These are phyloP conservation scores for Chlorella sorokiniana DNA, from an alignment of 139 green algal species.

Conservation along the genomic window DNA sequence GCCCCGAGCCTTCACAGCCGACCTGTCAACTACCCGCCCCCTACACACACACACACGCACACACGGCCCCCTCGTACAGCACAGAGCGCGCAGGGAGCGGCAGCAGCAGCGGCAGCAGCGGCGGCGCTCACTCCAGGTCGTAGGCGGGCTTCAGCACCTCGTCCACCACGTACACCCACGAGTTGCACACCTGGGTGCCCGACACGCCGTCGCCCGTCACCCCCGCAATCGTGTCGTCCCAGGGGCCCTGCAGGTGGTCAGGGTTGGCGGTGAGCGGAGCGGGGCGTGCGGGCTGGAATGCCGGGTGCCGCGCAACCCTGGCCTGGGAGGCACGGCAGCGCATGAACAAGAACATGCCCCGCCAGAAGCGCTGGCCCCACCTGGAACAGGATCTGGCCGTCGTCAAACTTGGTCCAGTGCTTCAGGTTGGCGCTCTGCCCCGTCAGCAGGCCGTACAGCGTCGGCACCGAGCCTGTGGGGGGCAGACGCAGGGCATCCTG, in stretches of 20 bases:
- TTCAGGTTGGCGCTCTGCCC: constrained; percentile 6
- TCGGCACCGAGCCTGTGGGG: not conserved
- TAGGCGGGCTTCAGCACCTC: constrained; percentile 36
- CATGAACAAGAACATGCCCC: no score
- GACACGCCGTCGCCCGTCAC: not conserved
- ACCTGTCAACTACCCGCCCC: no score
- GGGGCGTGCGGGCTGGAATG: not conserved
- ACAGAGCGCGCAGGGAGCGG: not conserved
- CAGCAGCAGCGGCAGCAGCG: not conserved
- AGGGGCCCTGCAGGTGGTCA: not conserved
- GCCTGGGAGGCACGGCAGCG: not conserved
- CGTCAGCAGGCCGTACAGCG: constrained; percentile 27
- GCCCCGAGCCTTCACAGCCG: no score
- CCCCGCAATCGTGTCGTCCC: constrained; percentile 12
- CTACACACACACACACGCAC: no score
- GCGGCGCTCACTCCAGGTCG: constrained; percentile 9
- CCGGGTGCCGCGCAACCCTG: no score
- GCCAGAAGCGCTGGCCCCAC: no score
- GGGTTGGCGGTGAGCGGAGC: not conserved
- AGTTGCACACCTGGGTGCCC: constrained; percentile 23
- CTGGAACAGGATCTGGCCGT: constrained; percentile 29
- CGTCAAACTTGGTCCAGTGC: constrained; percentile 11
- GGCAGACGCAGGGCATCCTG: not conserved
- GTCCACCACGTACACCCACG: constrained; percentile 37
- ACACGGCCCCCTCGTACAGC: no score